Evolutionary conservation across 2,329 filamentous ascomycete genomes (phyloP).

Genomic region (Nigrospora osmanthi): DNA sequence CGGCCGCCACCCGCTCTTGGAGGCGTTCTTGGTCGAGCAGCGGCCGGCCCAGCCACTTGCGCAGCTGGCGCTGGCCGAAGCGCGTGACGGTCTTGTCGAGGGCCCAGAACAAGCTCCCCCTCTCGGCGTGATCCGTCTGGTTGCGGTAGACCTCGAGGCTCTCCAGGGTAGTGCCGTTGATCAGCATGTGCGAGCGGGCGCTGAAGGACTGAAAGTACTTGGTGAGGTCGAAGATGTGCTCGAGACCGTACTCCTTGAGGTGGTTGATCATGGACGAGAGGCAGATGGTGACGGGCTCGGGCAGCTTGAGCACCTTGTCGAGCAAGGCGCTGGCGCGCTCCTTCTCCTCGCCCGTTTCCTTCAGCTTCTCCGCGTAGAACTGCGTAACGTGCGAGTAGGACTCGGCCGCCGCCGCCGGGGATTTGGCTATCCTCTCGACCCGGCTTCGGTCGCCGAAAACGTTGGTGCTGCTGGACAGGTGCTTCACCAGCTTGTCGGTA

Average conservation of each 20-base stretch:
- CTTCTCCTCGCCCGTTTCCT: constrained; percentile 47
- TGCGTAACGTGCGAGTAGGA: constrained; percentile 82
- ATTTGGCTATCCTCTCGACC: constrained; percentile 69
- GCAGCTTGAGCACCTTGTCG: constrained; percentile 77
- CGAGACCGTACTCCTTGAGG: constrained; percentile 81
- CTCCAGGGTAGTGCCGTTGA: constrained; percentile 90
- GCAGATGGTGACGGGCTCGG: constrained; percentile 82
- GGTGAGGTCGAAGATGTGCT: constrained; percentile 92
- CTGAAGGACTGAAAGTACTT: constrained; percentile 98
- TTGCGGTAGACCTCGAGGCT: constrained; percentile 96
- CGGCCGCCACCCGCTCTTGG: constrained; percentile 72
- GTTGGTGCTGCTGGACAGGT: constrained; percentile 84
- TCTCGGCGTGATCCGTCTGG: constrained; percentile 75
- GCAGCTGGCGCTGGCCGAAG: constrained; percentile 78
- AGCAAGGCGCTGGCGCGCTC: constrained; percentile 58
- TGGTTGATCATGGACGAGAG: constrained; percentile 95
- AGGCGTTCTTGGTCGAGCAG: constrained; percentile 69
- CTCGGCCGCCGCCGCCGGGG: constrained; percentile 76
- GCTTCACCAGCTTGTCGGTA: constrained; percentile 85
- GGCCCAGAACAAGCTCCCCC: constrained; percentile 91
- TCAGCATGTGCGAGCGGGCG: constrained; percentile 86
- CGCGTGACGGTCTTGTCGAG: constrained; percentile 86
- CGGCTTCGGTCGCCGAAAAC: constrained; percentile 87
- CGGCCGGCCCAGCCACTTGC: constrained; percentile 92
- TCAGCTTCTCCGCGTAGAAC: constrained; percentile 86